Evolutionary conservation across 1,284 basidiomycete genomes (phyloP).

Genomic region (Crucibulum cyathiforme): DNA sequence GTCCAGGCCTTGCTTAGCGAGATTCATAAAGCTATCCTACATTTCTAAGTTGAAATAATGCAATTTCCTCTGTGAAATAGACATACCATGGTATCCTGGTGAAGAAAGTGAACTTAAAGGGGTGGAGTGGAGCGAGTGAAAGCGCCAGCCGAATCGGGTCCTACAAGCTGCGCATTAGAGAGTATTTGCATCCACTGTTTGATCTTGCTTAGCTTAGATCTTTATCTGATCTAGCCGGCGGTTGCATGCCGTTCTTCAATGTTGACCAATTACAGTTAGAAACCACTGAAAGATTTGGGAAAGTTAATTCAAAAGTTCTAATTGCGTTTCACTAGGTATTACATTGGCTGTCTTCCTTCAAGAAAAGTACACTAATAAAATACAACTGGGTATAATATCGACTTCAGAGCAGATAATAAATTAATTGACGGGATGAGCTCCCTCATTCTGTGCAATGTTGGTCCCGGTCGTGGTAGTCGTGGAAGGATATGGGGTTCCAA

Average conservation of each 20-base stretch:
- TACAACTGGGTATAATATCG: conserved; percentile 2
- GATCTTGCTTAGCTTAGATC: too few species aligned
- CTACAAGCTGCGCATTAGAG: too few species aligned
- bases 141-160: too few species aligned
- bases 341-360: too few species aligned
- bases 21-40: conserved; percentile 68
- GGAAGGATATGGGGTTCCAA: conserved; percentile 41
- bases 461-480: conserved; percentile 25
- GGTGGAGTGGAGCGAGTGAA: not conserved
- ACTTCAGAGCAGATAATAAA: not conserved
- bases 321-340: too few species aligned
- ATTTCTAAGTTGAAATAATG: not conserved
- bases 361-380: not conserved
- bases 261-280: too few species aligned
- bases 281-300: too few species aligned
- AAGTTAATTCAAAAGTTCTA: too few species aligned
- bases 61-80: not conserved
- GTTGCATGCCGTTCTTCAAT: too few species aligned
- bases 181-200: too few species aligned
- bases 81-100: conserved; percentile 9
- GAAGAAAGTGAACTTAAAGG: too few species aligned
- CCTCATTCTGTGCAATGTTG: conserved; percentile 22
- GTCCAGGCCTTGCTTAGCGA: conserved; percentile 69
- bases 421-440: conserved; percentile 5
- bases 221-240: too few species aligned